phyloP scores from a whole-genome alignment of 352 stramenopile species.

The Phytopythium cucurbitacearum region DNA sequence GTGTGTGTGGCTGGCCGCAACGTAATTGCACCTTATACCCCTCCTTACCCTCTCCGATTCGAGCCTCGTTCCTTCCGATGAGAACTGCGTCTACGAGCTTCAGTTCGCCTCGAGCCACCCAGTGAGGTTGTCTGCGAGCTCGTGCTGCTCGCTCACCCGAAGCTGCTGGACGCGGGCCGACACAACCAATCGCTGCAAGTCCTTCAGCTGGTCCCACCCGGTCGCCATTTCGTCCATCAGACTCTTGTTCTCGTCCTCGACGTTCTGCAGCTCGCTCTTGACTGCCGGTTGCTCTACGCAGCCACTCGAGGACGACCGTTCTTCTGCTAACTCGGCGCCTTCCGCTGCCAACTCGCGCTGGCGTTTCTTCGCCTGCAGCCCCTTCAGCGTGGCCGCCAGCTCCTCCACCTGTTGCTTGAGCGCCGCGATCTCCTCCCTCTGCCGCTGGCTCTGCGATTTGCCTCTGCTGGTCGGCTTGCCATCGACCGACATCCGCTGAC shows the following conservation, averaged over 20 bases:
- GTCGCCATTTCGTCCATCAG: slow-evolving; percentile 22
- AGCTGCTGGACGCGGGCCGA: neutral
- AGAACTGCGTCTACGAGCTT: too few species aligned
- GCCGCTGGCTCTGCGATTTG: slow-evolving; percentile 25
- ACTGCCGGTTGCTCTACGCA: slow-evolving; percentile 7
- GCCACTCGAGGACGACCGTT: too few species aligned
- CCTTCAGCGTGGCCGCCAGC: slow-evolving; percentile 17
- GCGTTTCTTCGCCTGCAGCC: slow-evolving; percentile 15
- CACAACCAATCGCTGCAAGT: slow-evolving; percentile 13
- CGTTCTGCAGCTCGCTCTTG: slow-evolving; percentile 14
- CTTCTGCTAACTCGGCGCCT: too few species aligned
- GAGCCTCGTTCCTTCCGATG: too few species aligned
- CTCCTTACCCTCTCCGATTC: too few species aligned
- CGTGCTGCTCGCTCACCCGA: neutral
- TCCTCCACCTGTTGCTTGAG: slow-evolving; percentile 26
- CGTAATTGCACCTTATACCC: too few species aligned
- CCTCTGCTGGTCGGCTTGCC: neutral
- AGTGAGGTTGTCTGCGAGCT: neutral
- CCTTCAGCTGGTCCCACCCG: slow-evolving; percentile 19
- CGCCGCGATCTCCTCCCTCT: slow-evolving; percentile 27
- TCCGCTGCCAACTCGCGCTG: slow-evolving; percentile 7
- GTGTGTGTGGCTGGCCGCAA: too few species aligned
- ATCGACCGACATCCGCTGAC: slow-evolving; percentile 1
- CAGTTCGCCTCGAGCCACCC: too few species aligned
- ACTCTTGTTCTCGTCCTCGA: slow-evolving; percentile 35